Evolutionary conservation across 306 rosid genomes (phyloP), one percentile per base, ranked within the genome.

Genomic region (Citrullus colocynthis): DNA sequence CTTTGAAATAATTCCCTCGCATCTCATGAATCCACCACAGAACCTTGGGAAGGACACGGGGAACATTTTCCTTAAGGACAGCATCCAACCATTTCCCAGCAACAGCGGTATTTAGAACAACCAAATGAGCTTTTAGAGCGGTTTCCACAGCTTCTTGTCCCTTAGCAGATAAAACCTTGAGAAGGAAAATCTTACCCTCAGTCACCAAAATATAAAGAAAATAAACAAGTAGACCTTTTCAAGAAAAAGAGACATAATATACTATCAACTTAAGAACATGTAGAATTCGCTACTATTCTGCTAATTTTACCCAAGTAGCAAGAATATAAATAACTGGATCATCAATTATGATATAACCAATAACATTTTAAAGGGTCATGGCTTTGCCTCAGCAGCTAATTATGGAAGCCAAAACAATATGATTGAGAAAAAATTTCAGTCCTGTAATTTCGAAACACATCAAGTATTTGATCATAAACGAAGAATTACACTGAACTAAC

Each of bases 1-100:
- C 81, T 83, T 89, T 92, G 96, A 95, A 95, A 87, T 95, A 95
- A 85, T 95, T 89, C 84, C 97, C 97, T 42, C 97, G 95, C 97
- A 95, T 95, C 83, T 95, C 97, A 86, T 92, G 99, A 87, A 95
- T 95, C 99, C 99, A 95, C 99, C 99, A 95, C 76, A 95, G 89
- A 84, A 92, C 96, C 92, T 92, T 95, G 37, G 99, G 97, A 84
- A 95, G 96, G 70, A 92, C 91, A 3, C 6, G 78, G 51, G 89
- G 78, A 82, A 92, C 90, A 76, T 90, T 92, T 69, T 90, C 97
- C 88, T 88, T 92, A 65, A 92, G 84, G 78, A 91, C 90, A 14
- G 86, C 88, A 89, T 90, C 99, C 81, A 95, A 86, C 99, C 99
- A 95, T 87, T 95, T 95, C 62, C 99, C 99, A 75, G 99, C 96